phyloP scores from a whole-genome alignment of 139 green algal genomes.

The Trebouxia sp. region DNA sequence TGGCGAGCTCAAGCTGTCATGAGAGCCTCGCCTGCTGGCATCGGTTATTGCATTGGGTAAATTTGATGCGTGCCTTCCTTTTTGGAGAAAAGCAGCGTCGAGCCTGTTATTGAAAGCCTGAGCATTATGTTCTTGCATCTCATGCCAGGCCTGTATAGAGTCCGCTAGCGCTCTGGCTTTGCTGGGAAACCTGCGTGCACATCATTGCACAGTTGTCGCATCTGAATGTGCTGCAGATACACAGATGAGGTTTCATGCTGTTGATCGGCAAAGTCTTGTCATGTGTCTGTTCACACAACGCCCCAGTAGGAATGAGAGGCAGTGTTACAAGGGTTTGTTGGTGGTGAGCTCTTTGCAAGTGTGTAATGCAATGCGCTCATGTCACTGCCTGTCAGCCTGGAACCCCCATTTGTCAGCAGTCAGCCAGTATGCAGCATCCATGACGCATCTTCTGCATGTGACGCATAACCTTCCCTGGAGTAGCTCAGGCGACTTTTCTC shows the following conservation, averaged over 20 bases:
- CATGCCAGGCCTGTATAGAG: constrained; percentile 4
- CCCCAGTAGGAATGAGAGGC: too few species aligned
- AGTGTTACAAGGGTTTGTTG: constrained; percentile 4
- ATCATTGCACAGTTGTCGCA: neutral
- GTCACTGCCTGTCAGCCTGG: neutral
- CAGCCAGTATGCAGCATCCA: too few species aligned
- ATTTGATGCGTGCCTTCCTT: neutral
- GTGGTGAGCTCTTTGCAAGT: constrained; percentile 7
- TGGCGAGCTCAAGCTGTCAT: neutral
- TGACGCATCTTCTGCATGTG: too few species aligned
- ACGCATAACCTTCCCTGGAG: too few species aligned
- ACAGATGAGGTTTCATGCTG: too few species aligned
- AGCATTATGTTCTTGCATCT: neutral
- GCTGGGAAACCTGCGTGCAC: neutral
- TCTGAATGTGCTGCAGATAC: neutral
- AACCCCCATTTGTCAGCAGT: too few species aligned
- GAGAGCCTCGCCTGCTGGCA: neutral
- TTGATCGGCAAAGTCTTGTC: too few species aligned
- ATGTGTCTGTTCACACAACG: too few species aligned
- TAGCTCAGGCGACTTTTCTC: too few species aligned
- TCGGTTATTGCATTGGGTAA: neutral
- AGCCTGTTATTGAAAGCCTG: constrained; percentile 15
- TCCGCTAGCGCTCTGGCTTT: neutral
- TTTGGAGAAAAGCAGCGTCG: neutral
- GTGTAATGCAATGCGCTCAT: too few species aligned